Base-by-base conservation (phyloP, 257 asterid species). In the Knoxia roxburghii region DNA sequence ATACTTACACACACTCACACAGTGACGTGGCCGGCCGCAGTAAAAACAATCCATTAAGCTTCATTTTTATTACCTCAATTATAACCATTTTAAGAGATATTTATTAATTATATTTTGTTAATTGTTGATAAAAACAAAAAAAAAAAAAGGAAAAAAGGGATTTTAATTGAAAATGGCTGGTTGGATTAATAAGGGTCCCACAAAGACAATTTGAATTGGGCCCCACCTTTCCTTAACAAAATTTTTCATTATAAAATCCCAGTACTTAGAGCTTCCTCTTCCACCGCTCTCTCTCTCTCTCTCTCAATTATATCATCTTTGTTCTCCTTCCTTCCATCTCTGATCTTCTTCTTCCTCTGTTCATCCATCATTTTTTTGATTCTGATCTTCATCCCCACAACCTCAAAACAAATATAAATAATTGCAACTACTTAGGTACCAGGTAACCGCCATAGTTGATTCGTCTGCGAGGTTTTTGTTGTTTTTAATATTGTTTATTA, bases 161-260 rank as follows among this genome's bases (percentile, higher is more conserved):
- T n/a, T n/a, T n/a, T n/a, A n/a, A n/a, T n/a, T n/a, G n/a, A n/a
- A n/a, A n/a, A n/a, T n/a, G n/a, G n/a, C n/a, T n/a, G n/a, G n/a
- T n/a, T n/a, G n/a, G n/a, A n/a, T n/a, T n/a, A n/a, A n/a, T n/a
- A n/a, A n/a, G n/a, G n/a, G n/a, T n/a, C n/a, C n/a, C n/a, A n/a
- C n/a, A n/a, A n/a, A n/a, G n/a, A n/a, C n/a, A n/a, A n/a, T n/a
- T n/a, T n/a, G n/a, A n/a, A n/a, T n/a, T n/a, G n/a, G n/a, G n/a
- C n/a, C n/a, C n/a, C n/a, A n/a, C n/a, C n/a, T n/a, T n/a, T n/a
- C n/a, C n/a, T n/a, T n/a, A n/a, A n/a, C n/a, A n/a, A n/a, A n/a
- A n/a, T n/a, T n/a, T 43, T 54, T 80, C 73, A 72, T 69, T 68
- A 78, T 64, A 74, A 61, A 68, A n/a, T 17, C 37, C 73, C n/a